Percentiles rank a stretch among this genome's conserved stretches.
Evolutionary conservation across 768 basidiomycete genomes (phyloP).

Genomic region (Termitomyces sp.): DNA sequence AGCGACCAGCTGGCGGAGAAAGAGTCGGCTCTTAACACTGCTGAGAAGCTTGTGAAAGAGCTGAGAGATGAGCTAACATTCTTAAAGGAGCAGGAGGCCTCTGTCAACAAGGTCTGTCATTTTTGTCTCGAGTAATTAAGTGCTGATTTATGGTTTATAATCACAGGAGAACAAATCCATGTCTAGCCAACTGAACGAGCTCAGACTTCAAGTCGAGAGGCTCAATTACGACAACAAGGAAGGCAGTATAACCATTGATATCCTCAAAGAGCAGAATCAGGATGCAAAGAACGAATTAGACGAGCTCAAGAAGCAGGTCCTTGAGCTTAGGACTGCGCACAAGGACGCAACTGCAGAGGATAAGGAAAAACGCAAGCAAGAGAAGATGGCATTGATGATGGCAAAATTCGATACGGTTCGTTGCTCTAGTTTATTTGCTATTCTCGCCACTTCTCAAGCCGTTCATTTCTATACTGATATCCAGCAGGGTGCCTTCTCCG

Average conservation of each 20-base stretch:
- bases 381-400: constrained; percentile 99
- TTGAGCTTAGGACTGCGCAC: constrained; percentile 75
- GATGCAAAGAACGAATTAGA: constrained; percentile 87
- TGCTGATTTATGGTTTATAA: not conserved
- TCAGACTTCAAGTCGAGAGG: constrained; percentile 86
- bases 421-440: constrained; percentile 12
- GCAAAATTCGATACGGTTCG: constrained; percentile 94
- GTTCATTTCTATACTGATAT: not conserved
- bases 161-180: constrained; percentile 88
- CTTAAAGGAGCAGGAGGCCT: constrained; percentile 86
- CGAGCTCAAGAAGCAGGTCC: constrained; percentile 75
- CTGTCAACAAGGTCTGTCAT: constrained; percentile 60
- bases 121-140: not conserved
- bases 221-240: constrained; percentile 97
- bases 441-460: constrained; percentile 2
- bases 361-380: constrained; percentile 98
- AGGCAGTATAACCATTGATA: constrained; percentile 86
- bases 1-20: constrained; percentile 90
- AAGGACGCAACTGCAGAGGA: constrained; percentile 88
- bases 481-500: constrained; percentile 90
- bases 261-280: constrained; percentile 89
- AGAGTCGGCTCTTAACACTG: constrained; percentile 74
- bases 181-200: constrained; percentile 89
- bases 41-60: constrained; percentile 85
- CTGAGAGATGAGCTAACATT: constrained; percentile 84